Conservation (phyloP, 2,329 filamentous ascomycete species). For the Penicillium sp. region DNA sequence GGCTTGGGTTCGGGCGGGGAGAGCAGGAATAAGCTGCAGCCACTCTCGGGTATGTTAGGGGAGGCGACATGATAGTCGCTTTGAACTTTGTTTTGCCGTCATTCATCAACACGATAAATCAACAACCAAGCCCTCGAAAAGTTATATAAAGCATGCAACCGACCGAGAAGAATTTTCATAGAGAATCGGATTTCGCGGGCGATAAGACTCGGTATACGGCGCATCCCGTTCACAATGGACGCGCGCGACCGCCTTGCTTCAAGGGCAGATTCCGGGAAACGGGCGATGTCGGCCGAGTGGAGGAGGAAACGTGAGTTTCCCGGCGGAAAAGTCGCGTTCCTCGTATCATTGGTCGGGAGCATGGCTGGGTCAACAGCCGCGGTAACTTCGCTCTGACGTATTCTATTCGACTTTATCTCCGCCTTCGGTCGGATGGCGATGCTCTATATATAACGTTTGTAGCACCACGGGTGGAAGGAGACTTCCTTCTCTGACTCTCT, state of each 20-base stretch:
- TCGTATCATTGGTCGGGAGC: background rate
- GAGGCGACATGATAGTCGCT: background rate
- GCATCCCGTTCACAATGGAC: background rate
- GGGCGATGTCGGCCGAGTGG: constrained; percentile 26
- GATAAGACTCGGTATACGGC: constrained; percentile 21
- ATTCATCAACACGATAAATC: background rate
- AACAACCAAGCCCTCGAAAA: background rate
- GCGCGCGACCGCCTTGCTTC: background rate
- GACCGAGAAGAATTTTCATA: background rate
- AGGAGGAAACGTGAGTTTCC: constrained; percentile 15
- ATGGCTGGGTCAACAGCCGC: constrained; percentile 17
- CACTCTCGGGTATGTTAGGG: constrained; percentile 15
- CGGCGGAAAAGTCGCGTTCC: constrained; percentile 18
- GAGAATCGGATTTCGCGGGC: constrained; percentile 2
- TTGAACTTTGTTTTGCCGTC: constrained; percentile 9
- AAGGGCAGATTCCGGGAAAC: constrained; percentile 10
- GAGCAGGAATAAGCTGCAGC: constrained; percentile 4
- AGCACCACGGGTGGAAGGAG: background rate
- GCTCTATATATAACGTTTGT: constrained; percentile 16
- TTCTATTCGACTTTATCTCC: constrained; percentile 13
- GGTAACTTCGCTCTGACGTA: constrained; percentile 23
- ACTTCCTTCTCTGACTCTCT: background rate
- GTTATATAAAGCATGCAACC: constrained; percentile 12
- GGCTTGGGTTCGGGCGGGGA: constrained; percentile 19
- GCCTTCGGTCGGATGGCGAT: constrained; percentile 20